Conservation (phyloP, 371 early-diverging fungal genomes). For the Lichtheimia corymbifera region DNA sequence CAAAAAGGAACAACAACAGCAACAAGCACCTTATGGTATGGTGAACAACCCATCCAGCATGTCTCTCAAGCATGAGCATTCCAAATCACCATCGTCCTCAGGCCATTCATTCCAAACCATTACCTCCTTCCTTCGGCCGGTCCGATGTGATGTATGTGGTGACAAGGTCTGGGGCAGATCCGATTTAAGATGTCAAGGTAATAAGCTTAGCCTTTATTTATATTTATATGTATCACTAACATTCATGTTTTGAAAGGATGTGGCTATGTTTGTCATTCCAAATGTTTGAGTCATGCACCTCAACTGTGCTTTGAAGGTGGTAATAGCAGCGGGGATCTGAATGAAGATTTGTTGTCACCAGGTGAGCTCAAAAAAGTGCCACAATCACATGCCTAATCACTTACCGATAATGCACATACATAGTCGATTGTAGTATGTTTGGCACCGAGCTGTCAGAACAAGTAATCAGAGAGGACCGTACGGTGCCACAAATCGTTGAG, state of each 20-base stretch:
- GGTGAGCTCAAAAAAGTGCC: conserved; percentile 3
- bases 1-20: conserved; percentile 5
- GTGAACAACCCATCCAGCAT: background rate
- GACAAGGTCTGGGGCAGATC: conserved; percentile 86
- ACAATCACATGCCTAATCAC: background rate
- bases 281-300: conserved; percentile 42
- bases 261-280: background rate
- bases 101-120: conserved; percentile 58
- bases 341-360: conserved; percentile 1
- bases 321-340: conserved; percentile 20
- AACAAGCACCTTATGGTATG: conserved; percentile 1
- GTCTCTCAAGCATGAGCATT: background rate
- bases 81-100: conserved; percentile 9
- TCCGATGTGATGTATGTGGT: conserved; percentile 80
- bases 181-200: conserved; percentile 70
- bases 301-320: conserved; percentile 29
- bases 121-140: conserved; percentile 65
- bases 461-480: conserved; percentile 28
- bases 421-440: conserved; percentile 21
- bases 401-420: background rate
- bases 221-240: conserved; percentile 48
- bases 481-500: conserved; percentile 74
- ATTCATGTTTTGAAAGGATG: too few relatives aligned
- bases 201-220: conserved; percentile 44
- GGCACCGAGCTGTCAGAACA: conserved; percentile 32